Base-by-base conservation (phyloP, 2,329 filamentous ascomycete species). In the Aschersonia sp. region DNA sequence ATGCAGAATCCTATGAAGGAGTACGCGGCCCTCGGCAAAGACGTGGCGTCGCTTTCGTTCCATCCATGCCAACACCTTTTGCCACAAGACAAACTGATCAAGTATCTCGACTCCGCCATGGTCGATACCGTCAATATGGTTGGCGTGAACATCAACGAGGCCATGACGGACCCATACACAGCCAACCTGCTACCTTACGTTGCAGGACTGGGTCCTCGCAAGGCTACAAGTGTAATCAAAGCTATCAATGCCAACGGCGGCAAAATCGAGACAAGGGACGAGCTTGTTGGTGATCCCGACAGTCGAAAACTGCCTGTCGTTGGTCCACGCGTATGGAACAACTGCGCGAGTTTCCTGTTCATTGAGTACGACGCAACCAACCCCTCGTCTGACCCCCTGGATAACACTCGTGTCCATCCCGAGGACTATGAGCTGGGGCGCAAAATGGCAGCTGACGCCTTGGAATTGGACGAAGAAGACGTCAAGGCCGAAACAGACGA, bases 61-160 rank as follows among this genome's bases (percentile, higher is more conserved):
- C 89, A 96, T 56, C 80, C 86, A 3, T 89, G 89, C 57, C 92
- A 98, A 62, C 84, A 89, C 51, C 77, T 96, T 31, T 74, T 98
- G 10, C 84, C 89, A 0, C 79, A 89, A 51, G 91, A 97, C 40
- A 89, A 94, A 68, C 74, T 98, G 40, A 70, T 83, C 52, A 89
- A 86, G 61, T 80, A 88, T 51, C 75, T 98, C 12, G 92, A 98
- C 59, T 94, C 86, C n/a, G 88, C 91, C 43, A 86, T 98, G 80
- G 91, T 98, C 9, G 92, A 98, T 61, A 95, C 95, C 76, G 92
- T 98, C 56, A 98, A 98, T 62, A 79, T 98, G 43, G 89, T 89
- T 44, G 92, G 92, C 59, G 87, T 98, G 40, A 87, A 97, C 58
- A 84, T 98, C 59, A 95, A 96, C 57, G 89, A 96, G 54, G 89